Base-by-base conservation (phyloP, 2,329 filamentous ascomycete species). In the Fusarium palustre region DNA sequence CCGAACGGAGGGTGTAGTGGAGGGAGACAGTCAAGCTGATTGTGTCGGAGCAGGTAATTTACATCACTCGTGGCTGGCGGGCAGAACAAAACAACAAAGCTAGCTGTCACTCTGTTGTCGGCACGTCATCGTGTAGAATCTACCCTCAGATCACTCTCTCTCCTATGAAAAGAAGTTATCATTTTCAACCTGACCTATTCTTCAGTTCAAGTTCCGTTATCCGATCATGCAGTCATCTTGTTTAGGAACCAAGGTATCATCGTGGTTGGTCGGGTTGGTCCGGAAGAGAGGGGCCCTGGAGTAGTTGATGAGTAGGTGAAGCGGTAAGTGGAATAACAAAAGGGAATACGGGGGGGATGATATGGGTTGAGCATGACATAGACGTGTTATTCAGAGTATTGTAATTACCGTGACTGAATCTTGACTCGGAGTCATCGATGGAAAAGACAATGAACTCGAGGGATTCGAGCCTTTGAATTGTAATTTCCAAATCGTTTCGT, bases 101-200 rank as follows among this genome's bases (percentile, higher is more conserved):
- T 6, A 9, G n/a, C 16, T 33, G 33, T 7, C 34, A 50, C 18
- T 49, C 20, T 11, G 15, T 25, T 15, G 31, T 25, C 7, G 13
- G 25, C 24, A 28, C 22, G 5, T 31, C 13, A 39, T 39, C 33
- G 33, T 38, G 24, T 18, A 13, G 33, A 36, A 15, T 20, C 12
- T 36, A 3, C 47, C 12, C 33, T 50, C 22, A 10, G 24, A 50
- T 39, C 18, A 22, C 3, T 20, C 18, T 15, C 18, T 18, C 18
- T 20, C 33, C 48, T 38, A 25, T 31, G 7, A 33, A 25, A 22
- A 34, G 15, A 48, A 7, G 3, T 8, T 11, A 5, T 42, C 22
- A 20, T 55, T 59, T 59, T 59, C 55, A 59, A 45, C 24, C 55
- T 55, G 15, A 25, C 55, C 48, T 45, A 30, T 49, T 24, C 22